These are phyloP conservation scores for Coix lacrymajobi DNA, from an alignment of 176 grass and related monocot genomes.

Conservation along the genomic window DNA sequence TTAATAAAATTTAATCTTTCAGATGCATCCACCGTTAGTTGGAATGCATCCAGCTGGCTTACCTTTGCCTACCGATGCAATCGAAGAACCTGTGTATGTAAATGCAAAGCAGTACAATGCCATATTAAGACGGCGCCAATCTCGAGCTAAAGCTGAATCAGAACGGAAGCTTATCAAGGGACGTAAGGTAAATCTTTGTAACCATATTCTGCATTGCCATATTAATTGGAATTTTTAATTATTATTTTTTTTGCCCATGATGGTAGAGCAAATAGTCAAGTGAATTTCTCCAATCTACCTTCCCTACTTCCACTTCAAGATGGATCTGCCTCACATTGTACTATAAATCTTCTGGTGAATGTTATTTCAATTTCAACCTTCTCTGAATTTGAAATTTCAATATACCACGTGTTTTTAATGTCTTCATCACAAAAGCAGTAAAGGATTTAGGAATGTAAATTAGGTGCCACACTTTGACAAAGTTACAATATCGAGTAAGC, in stretches of 20 bases:
- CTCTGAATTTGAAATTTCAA: slow-evolving; percentile 17
- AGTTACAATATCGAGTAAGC: neutral
- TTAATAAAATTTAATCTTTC: slow-evolving; percentile 24
- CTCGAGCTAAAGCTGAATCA: slow-evolving; percentile 82
- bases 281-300: slow-evolving; percentile 30
- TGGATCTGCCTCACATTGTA: slow-evolving; percentile 24
- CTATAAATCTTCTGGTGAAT: slow-evolving; percentile 26
- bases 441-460: slow-evolving; percentile 24
- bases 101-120: slow-evolving; percentile 86
- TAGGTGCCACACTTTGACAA: neutral
- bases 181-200: slow-evolving; percentile 58
- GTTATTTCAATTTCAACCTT: slow-evolving; percentile 11
- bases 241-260: slow-evolving; percentile 30
- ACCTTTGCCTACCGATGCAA: slow-evolving; percentile 66
- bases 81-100: slow-evolving; percentile 87
- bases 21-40: slow-evolving; percentile 63
- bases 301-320: slow-evolving; percentile 26
- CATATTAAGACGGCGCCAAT: slow-evolving; percentile 71
- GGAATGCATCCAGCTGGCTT: slow-evolving; percentile 62
- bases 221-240: slow-evolving; percentile 5
- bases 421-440: neutral
- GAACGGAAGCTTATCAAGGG: slow-evolving; percentile 73
- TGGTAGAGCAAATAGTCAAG: slow-evolving; percentile 30
- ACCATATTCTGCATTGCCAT: neutral
- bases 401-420: neutral